phyloP scores from a whole-genome alignment of 176 grass and related monocot genomes.

The Eragrostis curvula region DNA sequence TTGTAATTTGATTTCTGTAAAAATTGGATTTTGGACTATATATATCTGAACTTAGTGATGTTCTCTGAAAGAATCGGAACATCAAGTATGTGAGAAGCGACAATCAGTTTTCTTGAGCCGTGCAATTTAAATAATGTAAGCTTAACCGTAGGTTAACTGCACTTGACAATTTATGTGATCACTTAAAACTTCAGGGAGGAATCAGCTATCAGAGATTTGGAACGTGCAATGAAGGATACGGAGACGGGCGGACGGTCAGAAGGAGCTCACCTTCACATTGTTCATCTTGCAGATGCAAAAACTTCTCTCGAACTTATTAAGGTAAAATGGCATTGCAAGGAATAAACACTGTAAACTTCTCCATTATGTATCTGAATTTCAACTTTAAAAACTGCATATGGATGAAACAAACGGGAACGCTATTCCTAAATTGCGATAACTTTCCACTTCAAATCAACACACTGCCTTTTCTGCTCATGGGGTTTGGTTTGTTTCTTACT shows the following conservation, averaged over 20 bases:
- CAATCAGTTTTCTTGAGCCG: not conserved
- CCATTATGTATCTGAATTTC: not conserved
- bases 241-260: conserved; percentile 65
- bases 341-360: not conserved
- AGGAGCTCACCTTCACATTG: conserved; percentile 96
- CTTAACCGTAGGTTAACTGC: not conserved
- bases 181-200: conserved; percentile 68
- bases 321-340: conserved; percentile 40
- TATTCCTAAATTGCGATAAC: not conserved
- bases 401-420: not conserved
- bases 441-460: not conserved
- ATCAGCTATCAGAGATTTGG: conserved; percentile 81
- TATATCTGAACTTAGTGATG: not conserved
- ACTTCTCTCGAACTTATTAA: conserved; percentile 79
- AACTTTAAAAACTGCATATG: not conserved
- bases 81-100: not conserved
- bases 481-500: not conserved
- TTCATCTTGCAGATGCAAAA: conserved; percentile 95
- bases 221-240: conserved; percentile 74
- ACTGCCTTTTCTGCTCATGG: not conserved
- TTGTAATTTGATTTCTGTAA: not conserved
- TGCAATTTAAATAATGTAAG: not conserved
- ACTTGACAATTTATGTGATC: not conserved
- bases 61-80: not conserved
- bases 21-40: not conserved